Base-by-base conservation (phyloP, 768 basidiomycete species). In the Tylopilus vinaceipallidus region DNA sequence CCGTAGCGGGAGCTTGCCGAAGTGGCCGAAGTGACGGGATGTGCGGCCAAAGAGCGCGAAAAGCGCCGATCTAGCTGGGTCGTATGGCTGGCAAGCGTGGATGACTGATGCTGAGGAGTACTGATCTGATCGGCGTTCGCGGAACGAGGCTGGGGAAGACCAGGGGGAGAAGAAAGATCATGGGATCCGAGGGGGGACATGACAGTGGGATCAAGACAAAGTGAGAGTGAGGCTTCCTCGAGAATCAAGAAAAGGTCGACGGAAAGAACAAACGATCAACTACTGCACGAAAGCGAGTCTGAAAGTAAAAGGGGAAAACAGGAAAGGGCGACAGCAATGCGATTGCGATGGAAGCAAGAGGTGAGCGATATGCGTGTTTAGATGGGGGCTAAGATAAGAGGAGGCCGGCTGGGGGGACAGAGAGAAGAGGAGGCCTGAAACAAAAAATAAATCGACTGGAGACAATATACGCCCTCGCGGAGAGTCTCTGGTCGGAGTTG, bases 171-270 rank as follows among this genome's bases (percentile, higher is more conserved):
- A 40, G 74, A 72, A 52, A 67, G 70, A 49, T 78, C 76, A 55
- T 72, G 67, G 39, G 66, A 55, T 44, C 77, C 77, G 52, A 64
- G 56, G 49, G 64, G 74, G 40, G 78, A 75, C 80, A 80, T 79
- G 54, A 51, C 48, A 36, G 35, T 30, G 19, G 37, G 24, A 42
- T 45, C 33, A 44, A 44, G 44, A n/a, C 40, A 46, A 46, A 39
- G 2, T 24, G 53, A 35, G 32, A 57, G 32, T 26, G 43, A 45
- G 17, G 59, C 52, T 60, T 45, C 48, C 52, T 57, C 53, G 54
- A 62, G 55, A 63, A 60, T 58, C 50, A 44, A 60, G 66, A 61
- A 56, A 61, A 58, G 54, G 45, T 38, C 49, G 53, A 59, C 38
- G 35, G 52, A n/a, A 55, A 50, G 50, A 59, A 62, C 48, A 61